Percentiles rank a stretch among this genome's conserved stretches.
phyloP scores from a whole-genome alignment of 2,329 filamentous ascomycete species.

The Arthrobotrys megalospora region DNA sequence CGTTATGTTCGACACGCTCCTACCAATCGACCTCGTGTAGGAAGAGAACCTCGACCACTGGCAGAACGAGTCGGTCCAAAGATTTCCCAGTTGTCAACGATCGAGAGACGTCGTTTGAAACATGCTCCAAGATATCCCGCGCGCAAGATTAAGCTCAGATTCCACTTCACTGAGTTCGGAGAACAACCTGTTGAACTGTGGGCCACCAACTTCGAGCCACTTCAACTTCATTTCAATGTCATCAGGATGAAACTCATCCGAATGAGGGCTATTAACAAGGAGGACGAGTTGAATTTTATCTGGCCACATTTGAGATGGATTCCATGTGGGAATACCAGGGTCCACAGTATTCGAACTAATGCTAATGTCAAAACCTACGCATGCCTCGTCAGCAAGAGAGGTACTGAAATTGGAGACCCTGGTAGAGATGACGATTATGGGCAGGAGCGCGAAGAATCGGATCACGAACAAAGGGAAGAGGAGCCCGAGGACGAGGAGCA shows the following conservation, averaged over 20 bases:
- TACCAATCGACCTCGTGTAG: background rate
- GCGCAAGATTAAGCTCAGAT: slow-evolving; percentile 25
- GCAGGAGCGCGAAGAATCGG: background rate
- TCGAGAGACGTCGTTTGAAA: background rate
- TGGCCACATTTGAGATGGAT: slow-evolving; percentile 50
- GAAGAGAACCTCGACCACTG: background rate
- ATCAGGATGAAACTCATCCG: slow-evolving; percentile 11
- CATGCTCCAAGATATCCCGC: background rate
- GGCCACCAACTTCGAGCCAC: slow-evolving; percentile 34
- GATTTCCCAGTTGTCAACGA: background rate
- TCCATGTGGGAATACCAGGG: slow-evolving; percentile 11
- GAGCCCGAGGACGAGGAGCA: background rate
- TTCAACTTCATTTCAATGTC: slow-evolving; percentile 25
- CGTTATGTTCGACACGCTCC: background rate
- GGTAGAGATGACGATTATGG: background rate
- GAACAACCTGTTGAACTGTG: slow-evolving; percentile 25
- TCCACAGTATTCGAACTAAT: slow-evolving; percentile 7
- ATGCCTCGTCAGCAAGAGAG: slow-evolving; percentile 34
- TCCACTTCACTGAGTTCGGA: slow-evolving; percentile 34
- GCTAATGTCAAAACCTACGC: background rate
- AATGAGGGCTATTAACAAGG: slow-evolving; percentile 1
- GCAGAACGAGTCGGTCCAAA: slow-evolving; percentile 7
- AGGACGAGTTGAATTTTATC: slow-evolving; percentile 40
- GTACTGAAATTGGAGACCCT: background rate
- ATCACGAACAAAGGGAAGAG: background rate